Evolutionary conservation across 129 eudicot species (phyloP), one percentile per base, ranked within the genome.

Genomic region (Dittrichia graveolens): DNA sequence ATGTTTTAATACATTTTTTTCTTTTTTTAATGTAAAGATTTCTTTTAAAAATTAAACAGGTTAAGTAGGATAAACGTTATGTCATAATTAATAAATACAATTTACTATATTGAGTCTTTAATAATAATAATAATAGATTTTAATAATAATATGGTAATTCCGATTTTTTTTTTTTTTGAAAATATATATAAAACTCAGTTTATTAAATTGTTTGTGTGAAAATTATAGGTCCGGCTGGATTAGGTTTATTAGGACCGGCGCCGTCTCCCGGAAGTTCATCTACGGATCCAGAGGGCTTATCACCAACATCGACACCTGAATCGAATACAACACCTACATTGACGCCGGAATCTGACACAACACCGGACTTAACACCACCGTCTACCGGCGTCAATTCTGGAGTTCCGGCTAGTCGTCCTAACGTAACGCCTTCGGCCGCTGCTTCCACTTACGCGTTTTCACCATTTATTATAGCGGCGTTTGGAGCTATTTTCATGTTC

Each of bases 401-500:
- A 81, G 12, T 76, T 16, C 86, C 97, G 8, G 43, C 84, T 0
- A 86, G 77, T 57, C 84, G 86, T 15, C 88, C 86, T 14, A 76
- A 78, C 42, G 68, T 83, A 66, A 85, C 82, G 5, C 85, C 93
- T 13, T 85, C 98, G 7, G 86, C 85, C 10, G 91, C 91, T 52
- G 52, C 43, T 38, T 75, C 84, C 1, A 68, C 81, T 43, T 71
- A 71, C 10, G 71, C 73, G 47, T 14, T 70, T 75, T 71, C 84
- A 31, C 86, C 88, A 38, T 64, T 61, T 46, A 68, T 83, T 69
- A 64, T 92, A 6, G 75, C 71, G 12, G 57, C 80, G 44, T 47
- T 78, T 7, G 97, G 81, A 72, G 76, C 65, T 61, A 54, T 64
- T 9, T 72, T 80, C 61, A 65, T 83, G 37, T 83, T 69, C 65